Evolutionary conservation across 257 asterid species (phyloP).

Genomic region (Plantago elongata): DNA sequence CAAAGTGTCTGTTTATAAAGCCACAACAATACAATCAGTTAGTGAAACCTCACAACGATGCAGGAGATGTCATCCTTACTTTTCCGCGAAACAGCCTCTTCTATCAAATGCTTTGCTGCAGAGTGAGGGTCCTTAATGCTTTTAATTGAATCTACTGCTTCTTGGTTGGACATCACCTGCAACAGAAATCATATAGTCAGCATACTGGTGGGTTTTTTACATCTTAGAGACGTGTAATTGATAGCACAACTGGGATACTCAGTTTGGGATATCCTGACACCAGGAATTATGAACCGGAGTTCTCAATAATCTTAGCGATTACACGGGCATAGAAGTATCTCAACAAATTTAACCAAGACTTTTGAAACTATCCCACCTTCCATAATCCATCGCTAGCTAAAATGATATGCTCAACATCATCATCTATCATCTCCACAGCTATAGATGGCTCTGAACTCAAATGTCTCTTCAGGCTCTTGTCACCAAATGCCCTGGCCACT

Average conservation of each 20-base stretch:
- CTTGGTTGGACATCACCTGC: conserved; percentile 91
- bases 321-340: too few relatives aligned
- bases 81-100: conserved; percentile 56
- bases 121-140: conserved; percentile 54
- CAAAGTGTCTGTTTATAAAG: not conserved
- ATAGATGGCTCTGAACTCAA: conserved; percentile 85
- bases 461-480: conserved; percentile 81
- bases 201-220: not conserved
- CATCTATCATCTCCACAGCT: conserved; percentile 47
- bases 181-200: not conserved
- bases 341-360: not conserved
- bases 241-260: too few relatives aligned
- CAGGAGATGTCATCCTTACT: conserved; percentile 94
- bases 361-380: conserved; percentile 44
- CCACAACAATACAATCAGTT: not conserved
- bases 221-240: too few relatives aligned
- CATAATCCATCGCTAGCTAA: conserved; percentile 94
- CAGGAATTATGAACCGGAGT: too few relatives aligned
- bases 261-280: too few relatives aligned
- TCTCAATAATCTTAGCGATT: too few relatives aligned
- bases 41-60: conserved; percentile 76
- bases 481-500: conserved; percentile 95
- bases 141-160: conserved; percentile 67
- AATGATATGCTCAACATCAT: conserved; percentile 61
- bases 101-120: conserved; percentile 68